Evolutionary conservation across 1,284 basidiomycete species (phyloP), one percentile per base, ranked within the genome.

Genomic region (Apiotrichum gracile): DNA sequence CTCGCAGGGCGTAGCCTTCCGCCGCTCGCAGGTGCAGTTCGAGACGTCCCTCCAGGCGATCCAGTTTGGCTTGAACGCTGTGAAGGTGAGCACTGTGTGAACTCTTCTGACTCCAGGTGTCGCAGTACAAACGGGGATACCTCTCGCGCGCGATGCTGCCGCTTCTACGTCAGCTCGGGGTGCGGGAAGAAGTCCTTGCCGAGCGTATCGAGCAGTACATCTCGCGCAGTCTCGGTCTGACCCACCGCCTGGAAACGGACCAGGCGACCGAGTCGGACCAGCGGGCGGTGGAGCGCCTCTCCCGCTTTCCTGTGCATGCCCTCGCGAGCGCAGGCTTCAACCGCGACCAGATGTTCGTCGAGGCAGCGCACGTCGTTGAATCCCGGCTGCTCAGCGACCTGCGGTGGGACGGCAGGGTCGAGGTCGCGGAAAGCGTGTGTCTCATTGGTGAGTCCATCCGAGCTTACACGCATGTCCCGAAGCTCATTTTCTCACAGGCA

Each of bases 121-220:
- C 66, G 1, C 52, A 56, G 22, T 66, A 55, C 35, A 51, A 52
- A 26, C 58, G 53, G 3, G 63, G 62, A 4, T 60, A 54, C 35
- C 54, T 68, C 19, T 63, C 64, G 26, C 56, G 66, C 24, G 63
- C 65, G 40, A 60, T 61, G 19, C 60, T 65, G 35, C 56, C 61
- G 14, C 52, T 68, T 10, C 41, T 68, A 13, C 54, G 49, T 4
- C 49, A 61, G 4, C 55, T 66, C 9, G 65, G 62, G n/a, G 54
- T 66, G 5, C 17, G 47, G 4, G 48, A 59, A 37, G 12, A 47
- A 1, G 50, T 55, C 4, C 51, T 68, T 19, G 48, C 54, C 5
- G 26, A 41, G 9, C 40, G 61, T 39, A 61, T 63, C 45, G 29
- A 26, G 17, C 27, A 47, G 22, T 52, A 59, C 17, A 54, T 66